Evolutionary conservation across 192 early-diverging fungal genomes (phyloP).

Genomic region (Podila minutissima): DNA sequence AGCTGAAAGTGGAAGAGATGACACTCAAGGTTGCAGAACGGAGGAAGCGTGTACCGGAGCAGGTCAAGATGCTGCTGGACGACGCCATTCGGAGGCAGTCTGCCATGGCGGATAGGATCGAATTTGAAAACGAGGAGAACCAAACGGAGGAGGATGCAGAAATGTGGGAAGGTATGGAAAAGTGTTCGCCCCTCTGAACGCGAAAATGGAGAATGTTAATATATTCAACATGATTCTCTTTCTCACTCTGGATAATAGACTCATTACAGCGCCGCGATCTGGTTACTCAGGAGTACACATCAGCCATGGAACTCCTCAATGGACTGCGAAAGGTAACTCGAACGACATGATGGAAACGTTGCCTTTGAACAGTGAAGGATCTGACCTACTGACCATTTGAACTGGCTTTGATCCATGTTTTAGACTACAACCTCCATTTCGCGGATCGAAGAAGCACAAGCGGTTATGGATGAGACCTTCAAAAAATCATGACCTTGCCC

Average conservation of each 20-base stretch:
- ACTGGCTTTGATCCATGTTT: background rate
- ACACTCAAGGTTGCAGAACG: constrained; percentile 48
- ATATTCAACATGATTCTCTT: background rate
- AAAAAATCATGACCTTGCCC: background rate
- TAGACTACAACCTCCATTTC: constrained; percentile 51
- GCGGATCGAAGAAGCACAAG: constrained; percentile 49
- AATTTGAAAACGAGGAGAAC: constrained; percentile 36
- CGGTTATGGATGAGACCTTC: constrained; percentile 43
- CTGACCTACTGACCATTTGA: background rate
- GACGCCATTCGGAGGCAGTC: constrained; percentile 53
- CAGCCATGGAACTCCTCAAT: constrained; percentile 24
- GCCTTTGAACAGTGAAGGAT: no score
- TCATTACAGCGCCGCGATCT: constrained; percentile 22
- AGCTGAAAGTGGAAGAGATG: constrained; percentile 42
- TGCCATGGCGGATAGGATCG: constrained; percentile 42
- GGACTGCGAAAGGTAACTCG: constrained; percentile 27
- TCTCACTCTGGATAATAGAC: background rate
- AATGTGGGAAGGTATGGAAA: constrained; percentile 1
- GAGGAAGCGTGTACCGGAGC: constrained; percentile 54
- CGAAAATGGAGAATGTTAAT: no score
- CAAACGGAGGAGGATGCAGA: constrained; percentile 12
- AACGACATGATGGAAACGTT: background rate
- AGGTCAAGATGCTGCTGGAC: constrained; percentile 53
- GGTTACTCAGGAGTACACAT: constrained; percentile 30
- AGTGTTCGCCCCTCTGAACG: background rate